Percentiles rank a stretch among this genome's conserved stretches.
Evolutionary conservation across 768 basidiomycete genomes (phyloP).

Genomic region (Trametes maxima): DNA sequence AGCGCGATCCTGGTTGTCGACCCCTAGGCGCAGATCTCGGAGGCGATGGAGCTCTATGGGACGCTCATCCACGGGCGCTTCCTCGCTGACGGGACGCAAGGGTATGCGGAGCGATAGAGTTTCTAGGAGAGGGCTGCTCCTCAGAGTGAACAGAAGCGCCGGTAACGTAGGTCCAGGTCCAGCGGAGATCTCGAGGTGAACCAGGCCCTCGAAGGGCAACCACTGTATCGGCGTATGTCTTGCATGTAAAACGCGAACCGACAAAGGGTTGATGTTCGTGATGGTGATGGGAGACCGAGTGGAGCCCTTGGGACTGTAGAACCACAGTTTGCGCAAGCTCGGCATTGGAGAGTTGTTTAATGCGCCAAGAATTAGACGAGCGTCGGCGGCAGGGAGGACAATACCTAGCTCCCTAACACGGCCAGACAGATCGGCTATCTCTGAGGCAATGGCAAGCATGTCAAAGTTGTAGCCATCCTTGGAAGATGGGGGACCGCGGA

Average conservation of each 20-base stretch:
- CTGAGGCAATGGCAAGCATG: slow-evolving; percentile 1
- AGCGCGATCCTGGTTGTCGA: background rate
- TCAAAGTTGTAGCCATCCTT: background rate
- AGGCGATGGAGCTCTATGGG: background rate
- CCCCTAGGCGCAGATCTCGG: background rate
- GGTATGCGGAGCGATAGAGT: background rate
- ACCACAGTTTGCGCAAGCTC: slow-evolving; percentile 4
- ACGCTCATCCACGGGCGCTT: background rate
- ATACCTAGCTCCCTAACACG: slow-evolving; percentile 11
- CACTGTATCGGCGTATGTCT: background rate
- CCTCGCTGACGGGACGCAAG: background rate
- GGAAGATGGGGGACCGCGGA: background rate
- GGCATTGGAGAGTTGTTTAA: background rate
- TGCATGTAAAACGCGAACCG: slow-evolving; percentile 4
- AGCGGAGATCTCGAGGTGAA: background rate
- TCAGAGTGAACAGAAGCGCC: slow-evolving; percentile 7
- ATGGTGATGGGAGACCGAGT: background rate
- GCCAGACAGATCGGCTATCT: background rate
- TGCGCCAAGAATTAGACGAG: background rate
- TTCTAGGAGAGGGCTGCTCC: slow-evolving; percentile 1
- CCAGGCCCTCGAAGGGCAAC: slow-evolving; percentile 7
- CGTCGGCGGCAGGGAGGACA: background rate
- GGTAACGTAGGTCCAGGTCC: background rate
- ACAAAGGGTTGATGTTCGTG: background rate
- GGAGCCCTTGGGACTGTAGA: background rate